Base-by-base conservation (phyloP, 148 eudicot genomes). In the Oxyria digyna region DNA sequence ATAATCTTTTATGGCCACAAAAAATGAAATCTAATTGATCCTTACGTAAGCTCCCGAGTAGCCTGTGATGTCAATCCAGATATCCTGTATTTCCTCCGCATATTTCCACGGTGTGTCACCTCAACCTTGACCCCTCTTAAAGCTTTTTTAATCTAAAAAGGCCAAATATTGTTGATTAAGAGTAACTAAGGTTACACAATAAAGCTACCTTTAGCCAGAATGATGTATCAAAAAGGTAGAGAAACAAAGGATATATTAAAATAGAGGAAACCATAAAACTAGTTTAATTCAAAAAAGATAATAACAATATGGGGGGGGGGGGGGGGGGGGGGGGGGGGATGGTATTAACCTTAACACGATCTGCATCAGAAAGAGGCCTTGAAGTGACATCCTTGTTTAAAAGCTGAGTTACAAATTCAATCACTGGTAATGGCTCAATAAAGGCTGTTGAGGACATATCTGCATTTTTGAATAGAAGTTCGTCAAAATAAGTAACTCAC, bases 361-460 rank as follows among this genome's bases (percentile, higher is more conserved):
- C 96, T 40, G 91, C 82, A 81, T 89, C 96, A 46, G 89, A 83
- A 42, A 89, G 72, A 24, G 96, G 91, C 63, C 96, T 84, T 8
- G 87, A 68, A 24, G 83, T 74, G 29, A 87, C 72, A 62, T 87
- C 91, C 76, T 80, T 77, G 46, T 71, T 79, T 50, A 87, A 78
- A 32, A 85, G 80, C 71, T 84, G 85, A 46, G 74, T 64, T 17
- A 87, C 96, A 73, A 90, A 87, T 14, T 90, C 96, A 46, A 85
- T 82, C 38, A 87, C 93, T 40, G 87, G 88, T 46, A 85, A 73
- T 37, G 90, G 85, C 73, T 87, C 93, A 24, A 87, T 82, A 73
- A 90, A 90, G 24, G 96, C 96, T 64, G 88, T 85, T 23, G 96
- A 84, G 24, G 93, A 87, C 93, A 90, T 87, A 69, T 90, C 96